A percentile compares a stretch with the other conserved stretches of the same genome.
Evolutionary conservation across 371 early-diverging fungal species (phyloP).

Genomic region (Apophysomyces trapeziformis): DNA sequence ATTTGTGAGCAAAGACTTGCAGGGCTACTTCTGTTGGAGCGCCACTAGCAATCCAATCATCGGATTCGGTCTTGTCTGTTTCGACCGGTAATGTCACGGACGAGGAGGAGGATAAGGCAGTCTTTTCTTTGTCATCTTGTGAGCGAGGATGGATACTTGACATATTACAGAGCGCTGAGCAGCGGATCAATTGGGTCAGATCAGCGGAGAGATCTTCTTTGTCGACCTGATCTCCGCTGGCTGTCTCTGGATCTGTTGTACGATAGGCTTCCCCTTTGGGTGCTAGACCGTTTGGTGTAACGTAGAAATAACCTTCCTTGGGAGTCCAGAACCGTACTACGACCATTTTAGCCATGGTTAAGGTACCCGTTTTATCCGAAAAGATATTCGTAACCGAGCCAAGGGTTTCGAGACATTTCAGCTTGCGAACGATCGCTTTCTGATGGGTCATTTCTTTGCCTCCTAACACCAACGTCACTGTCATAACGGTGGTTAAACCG

Average conservation of each 20-base stretch:
- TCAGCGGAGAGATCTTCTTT: slow-evolving; percentile 11
- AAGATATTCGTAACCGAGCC: slow-evolving; percentile 91
- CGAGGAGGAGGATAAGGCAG: slow-evolving; percentile 2
- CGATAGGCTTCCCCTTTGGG: slow-evolving; percentile 64
- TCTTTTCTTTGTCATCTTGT: slow-evolving; percentile 43
- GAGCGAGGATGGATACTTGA: slow-evolving; percentile 45
- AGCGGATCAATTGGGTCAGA: slow-evolving; percentile 32
- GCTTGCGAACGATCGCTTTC: slow-evolving; percentile 54
- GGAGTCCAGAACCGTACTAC: slow-evolving; percentile 69
- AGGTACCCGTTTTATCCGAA: slow-evolving; percentile 83
- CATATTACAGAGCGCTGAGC: slow-evolving; percentile 64
- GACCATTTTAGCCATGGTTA: slow-evolving; percentile 42
- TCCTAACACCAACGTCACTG: slow-evolving; percentile 89
- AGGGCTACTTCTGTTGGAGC: slow-evolving; percentile 59
- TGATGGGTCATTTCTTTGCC: slow-evolving; percentile 84
- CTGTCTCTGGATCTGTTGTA: slow-evolving; percentile 9
- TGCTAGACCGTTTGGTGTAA: slow-evolving; percentile 63
- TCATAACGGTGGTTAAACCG: slow-evolving; percentile 91
- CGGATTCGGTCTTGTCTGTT: slow-evolving; percentile 2
- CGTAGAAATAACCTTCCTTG: slow-evolving; percentile 57
- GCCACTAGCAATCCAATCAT: slow-evolving; percentile 32
- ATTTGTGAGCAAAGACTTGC: slow-evolving; percentile 72
- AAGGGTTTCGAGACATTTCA: slow-evolving; percentile 73
- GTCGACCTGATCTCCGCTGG: slow-evolving; percentile 18
- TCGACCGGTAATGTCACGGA: neutral